Conservation (phyloP, 352 stramenopile species). For the Globisporangium alternatum region DNA sequence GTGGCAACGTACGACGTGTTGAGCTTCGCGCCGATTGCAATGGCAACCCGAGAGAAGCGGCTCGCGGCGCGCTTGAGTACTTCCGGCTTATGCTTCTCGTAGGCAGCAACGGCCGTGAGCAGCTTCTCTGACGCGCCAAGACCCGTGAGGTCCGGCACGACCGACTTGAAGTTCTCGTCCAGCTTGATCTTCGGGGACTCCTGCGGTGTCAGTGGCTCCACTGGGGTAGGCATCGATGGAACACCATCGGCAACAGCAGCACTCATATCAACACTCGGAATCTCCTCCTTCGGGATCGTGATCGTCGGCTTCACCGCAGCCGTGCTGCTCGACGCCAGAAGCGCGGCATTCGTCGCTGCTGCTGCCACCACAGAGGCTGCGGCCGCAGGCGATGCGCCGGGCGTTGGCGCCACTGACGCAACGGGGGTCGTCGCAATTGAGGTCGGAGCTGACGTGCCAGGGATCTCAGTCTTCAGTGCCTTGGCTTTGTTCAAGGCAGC, state of each 20-base stretch:
- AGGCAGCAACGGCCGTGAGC: slow-evolving; percentile 71
- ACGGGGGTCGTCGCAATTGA: slow-evolving; percentile 15
- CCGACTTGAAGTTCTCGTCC: slow-evolving; percentile 59
- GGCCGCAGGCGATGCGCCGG: slow-evolving; percentile 10
- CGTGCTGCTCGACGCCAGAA: slow-evolving; percentile 9
- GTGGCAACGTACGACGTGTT: slow-evolving; percentile 56
- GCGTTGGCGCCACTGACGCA: slow-evolving; percentile 10
- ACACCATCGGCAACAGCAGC: background rate
- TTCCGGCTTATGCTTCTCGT: slow-evolving; percentile 82
- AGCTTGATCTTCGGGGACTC: slow-evolving; percentile 30
- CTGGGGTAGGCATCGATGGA: background rate
- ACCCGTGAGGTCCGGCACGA: slow-evolving; percentile 70
- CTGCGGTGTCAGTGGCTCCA: slow-evolving; percentile 5
- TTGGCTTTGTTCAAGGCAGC: slow-evolving; percentile 35
- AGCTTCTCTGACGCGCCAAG: slow-evolving; percentile 76
- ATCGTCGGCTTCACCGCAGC: slow-evolving; percentile 18
- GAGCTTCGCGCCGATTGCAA: slow-evolving; percentile 77
- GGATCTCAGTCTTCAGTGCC: slow-evolving; percentile 30
- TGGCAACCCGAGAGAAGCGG: slow-evolving; percentile 66
- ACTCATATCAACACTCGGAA: background rate
- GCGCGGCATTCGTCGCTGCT: slow-evolving; percentile 12
- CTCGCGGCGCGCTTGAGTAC: slow-evolving; percentile 59
- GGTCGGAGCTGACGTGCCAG: slow-evolving; percentile 7
- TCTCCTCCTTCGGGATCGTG: slow-evolving; percentile 7
- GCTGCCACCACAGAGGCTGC: slow-evolving; percentile 11